Percentiles rank a stretch among this genome's conserved stretches.
phyloP scores from a whole-genome alignment of 495 filamentous ascomycete genomes.

The Penicillium coffeae region DNA sequence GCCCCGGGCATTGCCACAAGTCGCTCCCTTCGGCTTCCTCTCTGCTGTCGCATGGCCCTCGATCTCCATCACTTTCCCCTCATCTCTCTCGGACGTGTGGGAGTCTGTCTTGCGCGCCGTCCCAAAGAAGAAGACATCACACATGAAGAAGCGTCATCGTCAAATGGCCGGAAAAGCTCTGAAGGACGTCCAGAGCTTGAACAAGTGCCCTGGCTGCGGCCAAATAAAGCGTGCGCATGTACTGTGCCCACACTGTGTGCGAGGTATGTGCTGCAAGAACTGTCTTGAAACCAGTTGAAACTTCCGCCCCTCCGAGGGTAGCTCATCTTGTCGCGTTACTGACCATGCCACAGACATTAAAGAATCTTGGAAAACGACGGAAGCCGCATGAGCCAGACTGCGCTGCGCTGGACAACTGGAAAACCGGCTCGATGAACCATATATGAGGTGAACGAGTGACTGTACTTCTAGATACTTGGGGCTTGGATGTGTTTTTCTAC shows the following conservation, averaged over 20 bases:
- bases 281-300: neutral
- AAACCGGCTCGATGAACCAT: neutral
- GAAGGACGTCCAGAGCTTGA: conserved; percentile 81
- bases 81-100: conserved; percentile 74
- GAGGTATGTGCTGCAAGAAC: conserved; percentile 44
- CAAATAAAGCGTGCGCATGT: conserved; percentile 81
- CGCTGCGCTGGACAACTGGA: neutral
- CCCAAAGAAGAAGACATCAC: conserved; percentile 98
- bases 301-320: no score
- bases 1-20: conserved; percentile 12
- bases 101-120: conserved; percentile 88
- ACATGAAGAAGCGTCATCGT: conserved; percentile 90
- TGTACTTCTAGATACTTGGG: conserved; percentile 31
- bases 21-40: conserved; percentile 18
- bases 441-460: neutral
- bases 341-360: conserved; percentile 19
- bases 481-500: conserved; percentile 26
- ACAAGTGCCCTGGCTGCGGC: conserved; percentile 85
- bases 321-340: no score
- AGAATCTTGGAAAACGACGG: conserved; percentile 23
- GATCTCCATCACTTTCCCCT: conserved; percentile 46
- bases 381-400: conserved; percentile 16
- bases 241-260: conserved; percentile 79
- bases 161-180: conserved; percentile 92
- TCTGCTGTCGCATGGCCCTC: conserved; percentile 16